phyloP scores from a whole-genome alignment of 2,329 filamentous ascomycete species.

The Aspergillus ruber region DNA sequence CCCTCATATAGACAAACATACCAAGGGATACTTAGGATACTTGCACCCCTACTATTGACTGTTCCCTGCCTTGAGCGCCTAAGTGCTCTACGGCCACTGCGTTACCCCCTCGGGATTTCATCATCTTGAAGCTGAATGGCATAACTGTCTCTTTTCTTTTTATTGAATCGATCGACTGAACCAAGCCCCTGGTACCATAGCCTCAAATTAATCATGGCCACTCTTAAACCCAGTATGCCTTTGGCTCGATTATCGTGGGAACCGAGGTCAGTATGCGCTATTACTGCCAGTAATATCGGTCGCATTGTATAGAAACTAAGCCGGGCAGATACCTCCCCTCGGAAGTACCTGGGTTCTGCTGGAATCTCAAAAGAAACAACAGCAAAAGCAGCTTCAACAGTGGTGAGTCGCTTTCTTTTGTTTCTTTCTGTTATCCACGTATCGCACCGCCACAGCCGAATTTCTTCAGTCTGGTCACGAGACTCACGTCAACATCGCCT shows the following conservation, averaged over 20 bases:
- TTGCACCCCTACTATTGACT: not conserved
- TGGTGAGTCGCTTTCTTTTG: constrained; percentile 22
- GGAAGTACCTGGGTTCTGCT: constrained; percentile 9
- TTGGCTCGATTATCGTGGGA: constrained; percentile 27
- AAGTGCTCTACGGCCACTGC: not conserved
- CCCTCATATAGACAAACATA: no score
- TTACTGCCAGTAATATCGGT: not conserved
- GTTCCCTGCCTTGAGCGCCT: not conserved
- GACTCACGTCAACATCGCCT: no score
- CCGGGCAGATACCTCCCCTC: not conserved
- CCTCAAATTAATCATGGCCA: constrained; percentile 8
- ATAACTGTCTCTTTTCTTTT: not conserved
- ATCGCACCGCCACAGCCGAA: constrained; percentile 19
- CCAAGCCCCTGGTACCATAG: no score
- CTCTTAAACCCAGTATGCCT: constrained; percentile 13
- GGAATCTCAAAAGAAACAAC: constrained; percentile 10
- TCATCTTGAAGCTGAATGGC: not conserved
- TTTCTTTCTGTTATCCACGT: constrained; percentile 8
- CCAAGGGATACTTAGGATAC: no score
- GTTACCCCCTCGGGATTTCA: not conserved
- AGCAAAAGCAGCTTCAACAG: constrained; percentile 8
- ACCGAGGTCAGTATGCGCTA: constrained; percentile 20
- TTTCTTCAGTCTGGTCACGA: not conserved
- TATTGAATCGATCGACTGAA: no score
- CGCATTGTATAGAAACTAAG: no score